Percentiles rank a stretch among this genome's conserved stretches.
Conservation (phyloP, 768 basidiomycete genomes). For the Leccinum subgranulosum region DNA sequence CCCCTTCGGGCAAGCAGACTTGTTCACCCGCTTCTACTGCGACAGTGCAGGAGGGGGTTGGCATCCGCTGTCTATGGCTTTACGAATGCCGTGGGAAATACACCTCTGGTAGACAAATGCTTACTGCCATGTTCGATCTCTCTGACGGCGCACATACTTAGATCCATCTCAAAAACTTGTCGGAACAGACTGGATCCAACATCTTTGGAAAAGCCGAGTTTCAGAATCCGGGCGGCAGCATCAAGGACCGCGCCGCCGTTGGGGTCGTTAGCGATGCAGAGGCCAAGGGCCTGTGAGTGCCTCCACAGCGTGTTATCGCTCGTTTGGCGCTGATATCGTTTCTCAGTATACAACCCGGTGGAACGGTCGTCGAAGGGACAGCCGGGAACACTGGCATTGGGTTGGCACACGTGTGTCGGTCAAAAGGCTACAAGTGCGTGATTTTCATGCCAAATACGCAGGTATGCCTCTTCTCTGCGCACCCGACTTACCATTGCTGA, state of each 20-base stretch:
- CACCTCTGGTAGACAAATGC: conserved; percentile 66
- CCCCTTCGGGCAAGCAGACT: conserved; percentile 33
- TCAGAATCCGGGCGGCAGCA: conserved; percentile 96
- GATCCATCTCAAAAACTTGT: conserved; percentile 82
- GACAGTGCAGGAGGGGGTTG: conserved; percentile 28
- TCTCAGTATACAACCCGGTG: conserved; percentile 78
- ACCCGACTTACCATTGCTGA: background rate
- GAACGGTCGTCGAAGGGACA: conserved; percentile 96
- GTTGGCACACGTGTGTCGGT: conserved; percentile 90
- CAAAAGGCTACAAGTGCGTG: conserved; percentile 93
- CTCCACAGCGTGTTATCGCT: background rate
- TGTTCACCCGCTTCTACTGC: conserved; percentile 10
- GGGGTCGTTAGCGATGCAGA: conserved; percentile 88
- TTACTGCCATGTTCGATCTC: background rate
- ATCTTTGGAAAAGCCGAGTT: conserved; percentile 98
- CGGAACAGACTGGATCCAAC: conserved; percentile 75
- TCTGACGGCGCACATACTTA: conserved; percentile 30
- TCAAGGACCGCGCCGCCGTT: conserved; percentile 96
- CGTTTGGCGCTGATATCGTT: background rate
- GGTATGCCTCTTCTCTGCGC: conserved; percentile 35
- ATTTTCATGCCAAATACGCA: conserved; percentile 99
- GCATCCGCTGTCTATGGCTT: conserved; percentile 69
- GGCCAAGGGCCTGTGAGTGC: conserved; percentile 67
- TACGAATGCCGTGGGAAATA: conserved; percentile 87
- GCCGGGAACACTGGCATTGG: conserved; percentile 99